Evolutionary conservation across 2,329 filamentous ascomycete species (phyloP), one percentile per base, ranked within the genome.

Genomic region (Aspergillus sp.): DNA sequence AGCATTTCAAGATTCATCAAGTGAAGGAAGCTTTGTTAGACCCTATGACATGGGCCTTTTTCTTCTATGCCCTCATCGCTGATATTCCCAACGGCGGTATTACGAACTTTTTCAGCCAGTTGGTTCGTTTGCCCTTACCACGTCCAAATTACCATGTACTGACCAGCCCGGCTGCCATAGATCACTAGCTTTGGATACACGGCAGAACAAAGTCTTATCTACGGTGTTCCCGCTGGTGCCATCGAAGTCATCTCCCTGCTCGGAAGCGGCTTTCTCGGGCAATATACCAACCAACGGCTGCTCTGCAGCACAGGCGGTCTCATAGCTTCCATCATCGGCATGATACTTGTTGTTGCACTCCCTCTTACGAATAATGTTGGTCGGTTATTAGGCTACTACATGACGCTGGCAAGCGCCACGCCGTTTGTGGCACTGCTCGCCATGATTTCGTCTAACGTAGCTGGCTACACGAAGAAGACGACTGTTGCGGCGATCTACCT

Each of bases 1-100:
- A 87, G 64, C 82, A 89, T 62, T 90, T 88, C 75, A 89, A 89
- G 64, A 80, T 83, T 77, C 81, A 84, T 21, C 91, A 95, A 63
- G 78, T 89, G 1, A 79, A 83, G 15, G 85, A 88, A 65, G 83
- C 85, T 0, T 67, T 88, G 6, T 59, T 78, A 3, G 85, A 88
- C 64, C 85, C 84, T 0, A 75, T 86, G 72, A 83, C 83, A 1
- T 87, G 85, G 85, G 82, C 83, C 0, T 86, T 87, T 69, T 81
- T 84, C 55, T 81, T 86, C 63, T 86, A 82, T 67, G 83, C 84
- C 0, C 66, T 87, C 6, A 76, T 84, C 39, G 81, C 80, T 1
- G 80, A 85, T 68, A 86, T 87, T 39, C 83, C 85, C 0, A 86
- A 86, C 64, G 84, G 83, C 68, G 85, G 84, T 10, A 79, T 87